Evolutionary conservation across 306 rosid genomes (phyloP).

Genomic region (cucumber (Cucumis sativus)): Cucumber_9930_V3 NC_026659.2:20886501-20887000

Average conservation of each 20-base stretch:
- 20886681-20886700: not conserved
- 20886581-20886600: no score
- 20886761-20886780: not conserved
- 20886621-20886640: no score
- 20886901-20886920: constrained; percentile 89
- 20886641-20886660: not conserved
- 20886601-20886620: no score
- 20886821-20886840: constrained; percentile 90
- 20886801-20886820: constrained; percentile 50
- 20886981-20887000: not conserved
- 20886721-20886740: not conserved
- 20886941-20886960: constrained; percentile 8
- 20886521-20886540: no score
- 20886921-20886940: constrained; percentile 61
- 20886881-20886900: constrained; percentile 93
- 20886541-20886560: no score
- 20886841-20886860: constrained; percentile 78
- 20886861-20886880: constrained; percentile 96
- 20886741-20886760: not conserved
- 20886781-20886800: not conserved
- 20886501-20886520: no score
- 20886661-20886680: no score
- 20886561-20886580: no score
- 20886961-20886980: not conserved
- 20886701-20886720: not conserved